Evolutionary conservation across 23 red algal genomes (phyloP), one percentile per base, ranked within the genome.

Genomic region (Gracilaria gracilis): DNA sequence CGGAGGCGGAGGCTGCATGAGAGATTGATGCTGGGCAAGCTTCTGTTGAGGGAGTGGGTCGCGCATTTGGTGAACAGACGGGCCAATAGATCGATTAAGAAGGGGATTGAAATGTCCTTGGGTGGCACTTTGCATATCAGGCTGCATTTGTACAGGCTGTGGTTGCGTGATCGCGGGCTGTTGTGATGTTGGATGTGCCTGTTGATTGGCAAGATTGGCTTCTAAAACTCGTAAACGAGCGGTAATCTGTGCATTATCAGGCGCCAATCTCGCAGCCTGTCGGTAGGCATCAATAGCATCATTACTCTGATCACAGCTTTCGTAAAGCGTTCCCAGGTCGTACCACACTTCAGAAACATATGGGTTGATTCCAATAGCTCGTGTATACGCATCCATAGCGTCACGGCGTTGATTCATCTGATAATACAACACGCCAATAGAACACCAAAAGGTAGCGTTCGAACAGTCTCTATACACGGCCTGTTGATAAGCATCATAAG

Each of bases 381-480:
- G 84, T 13, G 90, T 74, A 83, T 99, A 99, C 21, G 97, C 97
- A 83, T 96, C 97, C 88, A 95, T 81, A 24, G 97, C 97, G 80
- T 99, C 97, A 25, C 87, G 65, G 77, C 84, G 91, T 83, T 99
- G 97, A 9, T 91, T 80, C 93, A 95, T 94, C 54, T 96, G 94
- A 75, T 90, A 96, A 73, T 99, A 99, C 33, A 99, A 61, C 8
- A 99, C 95, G 48, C 93, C 93, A 69, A 99, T 96, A 0, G 97
- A 99, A 80, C 97, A 99, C 97, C 97, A 99, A 61, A 93, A 99
- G 25, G 80, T 94, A 14, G 94, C 88, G 51, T 99, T 93, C 34
- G 77, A 38, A 49, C 64, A 57, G n/a, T 99, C 93, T 54, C 94
- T 73, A 34, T 94, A 88, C 51, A 99, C 89, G 25, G 97, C 97